Conservation (phyloP, 169 alveolate species). For the Eimeria praecox region DNA sequence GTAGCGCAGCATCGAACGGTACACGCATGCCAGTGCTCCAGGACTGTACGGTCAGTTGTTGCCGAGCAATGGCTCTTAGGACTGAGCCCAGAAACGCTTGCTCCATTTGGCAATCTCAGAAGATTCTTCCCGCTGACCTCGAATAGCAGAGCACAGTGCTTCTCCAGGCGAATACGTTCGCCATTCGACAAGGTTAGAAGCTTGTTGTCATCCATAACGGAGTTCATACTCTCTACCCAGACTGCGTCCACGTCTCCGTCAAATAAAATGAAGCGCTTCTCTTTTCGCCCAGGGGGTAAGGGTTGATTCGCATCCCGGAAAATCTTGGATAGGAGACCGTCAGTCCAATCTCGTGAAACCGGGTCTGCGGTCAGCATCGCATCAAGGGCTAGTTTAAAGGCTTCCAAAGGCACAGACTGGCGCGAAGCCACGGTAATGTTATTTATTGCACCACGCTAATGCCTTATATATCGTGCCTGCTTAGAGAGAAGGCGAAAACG, state of each 20-base stretch:
- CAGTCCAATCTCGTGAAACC: slow-evolving; percentile 98
- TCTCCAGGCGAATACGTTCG: slow-evolving; percentile 97
- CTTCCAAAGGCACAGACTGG: neutral
- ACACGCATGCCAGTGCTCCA: neutral
- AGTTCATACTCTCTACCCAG: slow-evolving; percentile 98
- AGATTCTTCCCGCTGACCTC: slow-evolving; percentile 88
- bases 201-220: slow-evolving; percentile 99
- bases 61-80: neutral
- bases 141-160: slow-evolving; percentile 96
- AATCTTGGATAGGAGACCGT: slow-evolving; percentile 97
- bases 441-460: neutral
- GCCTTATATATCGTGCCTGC: neutral
- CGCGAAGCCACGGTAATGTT: neutral
- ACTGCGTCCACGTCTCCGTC: slow-evolving; percentile 99
- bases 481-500: neutral
- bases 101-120: neutral
- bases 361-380: slow-evolving; percentile 95
- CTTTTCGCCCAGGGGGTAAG: slow-evolving; percentile 92
- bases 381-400: slow-evolving; percentile 87
- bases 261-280: slow-evolving; percentile 94
- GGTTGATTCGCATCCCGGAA: slow-evolving; percentile 97
- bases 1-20: neutral
- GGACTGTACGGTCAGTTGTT: neutral
- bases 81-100: neutral
- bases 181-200: slow-evolving; percentile 96